Conservation (phyloP, 495 filamentous ascomycete genomes). For the Podospora australis region DNA sequence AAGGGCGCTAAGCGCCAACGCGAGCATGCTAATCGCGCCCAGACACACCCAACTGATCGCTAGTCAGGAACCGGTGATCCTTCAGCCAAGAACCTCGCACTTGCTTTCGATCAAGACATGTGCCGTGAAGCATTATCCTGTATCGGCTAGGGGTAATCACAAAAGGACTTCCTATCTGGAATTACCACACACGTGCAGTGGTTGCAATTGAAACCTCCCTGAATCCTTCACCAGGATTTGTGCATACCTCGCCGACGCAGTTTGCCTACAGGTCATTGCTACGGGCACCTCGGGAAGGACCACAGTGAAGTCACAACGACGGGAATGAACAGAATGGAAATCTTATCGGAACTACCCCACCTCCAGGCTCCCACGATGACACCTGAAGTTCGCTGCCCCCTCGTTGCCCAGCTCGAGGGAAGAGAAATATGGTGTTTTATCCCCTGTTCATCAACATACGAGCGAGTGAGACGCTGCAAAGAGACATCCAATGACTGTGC, state of each 20-base stretch:
- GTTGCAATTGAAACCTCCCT: neutral
- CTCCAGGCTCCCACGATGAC: neutral
- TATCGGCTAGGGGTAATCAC: neutral
- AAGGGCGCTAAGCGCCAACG: neutral
- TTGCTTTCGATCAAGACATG: no score
- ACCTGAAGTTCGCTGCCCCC: neutral
- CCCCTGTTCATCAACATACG: neutral
- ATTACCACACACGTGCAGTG: neutral
- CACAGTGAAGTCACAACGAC: neutral
- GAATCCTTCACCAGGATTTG: neutral
- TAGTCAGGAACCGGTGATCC: no score
- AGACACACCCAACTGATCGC: neutral
- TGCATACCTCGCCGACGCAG: neutral
- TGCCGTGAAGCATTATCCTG: neutral
- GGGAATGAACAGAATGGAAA: neutral
- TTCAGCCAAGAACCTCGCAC: no score
- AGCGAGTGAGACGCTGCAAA: neutral
- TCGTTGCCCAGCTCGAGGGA: neutral
- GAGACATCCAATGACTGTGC: neutral
- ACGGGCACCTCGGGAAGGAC: neutral
- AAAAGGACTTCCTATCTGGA: neutral
- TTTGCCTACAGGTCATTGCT: neutral
- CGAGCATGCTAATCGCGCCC: neutral
- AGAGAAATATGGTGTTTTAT: neutral
- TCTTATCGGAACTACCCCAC: neutral